phyloP scores from a whole-genome alignment of 495 filamentous ascomycete genomes.

The Xylaria bambusicola region DNA sequence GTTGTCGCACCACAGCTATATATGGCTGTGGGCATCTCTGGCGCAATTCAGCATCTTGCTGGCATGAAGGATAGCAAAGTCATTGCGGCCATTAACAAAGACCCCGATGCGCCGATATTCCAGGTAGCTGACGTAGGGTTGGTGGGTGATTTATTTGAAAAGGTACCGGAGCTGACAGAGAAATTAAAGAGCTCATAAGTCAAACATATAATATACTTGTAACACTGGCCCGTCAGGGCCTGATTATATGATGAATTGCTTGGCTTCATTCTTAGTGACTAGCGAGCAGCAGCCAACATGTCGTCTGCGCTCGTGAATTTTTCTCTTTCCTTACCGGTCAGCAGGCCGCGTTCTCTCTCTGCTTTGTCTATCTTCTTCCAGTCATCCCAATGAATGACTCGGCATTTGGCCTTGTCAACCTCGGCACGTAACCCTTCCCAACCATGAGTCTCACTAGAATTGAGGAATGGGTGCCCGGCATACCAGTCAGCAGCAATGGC shows the following conservation, averaged over 20 bases:
- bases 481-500: conserved; percentile 73
- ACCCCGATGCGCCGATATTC: conserved; percentile 94
- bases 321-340: conserved; percentile 74
- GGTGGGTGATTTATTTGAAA: conserved; percentile 92
- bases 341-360: conserved; percentile 67
- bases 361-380: conserved; percentile 83
- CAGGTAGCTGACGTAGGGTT: conserved; percentile 95
- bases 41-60: conserved; percentile 96
- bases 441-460: conserved; percentile 54
- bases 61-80: conserved; percentile 99
- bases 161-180: conserved; percentile 93
- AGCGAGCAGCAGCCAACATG: conserved; percentile 66
- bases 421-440: conserved; percentile 63
- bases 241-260: conserved; percentile 18
- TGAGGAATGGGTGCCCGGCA: conserved; percentile 47
- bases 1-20: conserved; percentile 96
- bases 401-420: conserved; percentile 32
- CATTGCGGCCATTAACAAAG: conserved; percentile 98
- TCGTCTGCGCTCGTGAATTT: conserved; percentile 77
- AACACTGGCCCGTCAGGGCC: conserved; percentile 21
- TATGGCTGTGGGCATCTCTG: conserved; percentile 91
- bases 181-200: conserved; percentile 72
- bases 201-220: conserved; percentile 24
- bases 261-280: not conserved
- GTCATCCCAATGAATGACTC: conserved; percentile 74